phyloP scores from a whole-genome alignment of 441 rosid genomes.

The Biscutella laevigata region DNA sequence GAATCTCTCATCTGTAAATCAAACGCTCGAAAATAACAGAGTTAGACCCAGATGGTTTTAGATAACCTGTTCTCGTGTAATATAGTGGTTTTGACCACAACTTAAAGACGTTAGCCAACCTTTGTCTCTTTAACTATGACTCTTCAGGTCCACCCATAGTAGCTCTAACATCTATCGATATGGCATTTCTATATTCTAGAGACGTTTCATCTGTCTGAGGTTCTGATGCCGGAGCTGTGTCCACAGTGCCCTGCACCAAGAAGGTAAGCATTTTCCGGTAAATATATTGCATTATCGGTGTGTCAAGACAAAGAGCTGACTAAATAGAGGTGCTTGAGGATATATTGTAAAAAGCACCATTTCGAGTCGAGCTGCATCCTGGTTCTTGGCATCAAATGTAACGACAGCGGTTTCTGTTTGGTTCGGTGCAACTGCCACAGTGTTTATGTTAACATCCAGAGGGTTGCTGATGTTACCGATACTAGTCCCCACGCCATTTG shows the following conservation, averaged over 20 bases:
- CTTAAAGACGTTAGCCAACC: slow-evolving; percentile 4
- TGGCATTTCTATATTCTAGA: slow-evolving; percentile 30
- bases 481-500: slow-evolving; percentile 11
- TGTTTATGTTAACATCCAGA: slow-evolving; percentile 12
- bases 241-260: slow-evolving; percentile 38
- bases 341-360: slow-evolving; percentile 34
- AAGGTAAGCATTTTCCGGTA: neutral
- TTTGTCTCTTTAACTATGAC: slow-evolving; percentile 15
- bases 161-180: slow-evolving; percentile 31
- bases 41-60: slow-evolving; percentile 5
- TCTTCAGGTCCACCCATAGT: slow-evolving; percentile 15
- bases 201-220: slow-evolving; percentile 33
- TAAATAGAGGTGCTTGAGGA: slow-evolving; percentile 3
- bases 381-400: slow-evolving; percentile 31
- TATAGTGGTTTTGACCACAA: slow-evolving; percentile 1
- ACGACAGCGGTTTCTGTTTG: slow-evolving; percentile 34
- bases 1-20: slow-evolving; percentile 21
- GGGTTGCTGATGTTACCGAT: slow-evolving; percentile 15
- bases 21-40: neutral
- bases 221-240: slow-evolving; percentile 28
- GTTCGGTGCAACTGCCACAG: slow-evolving; percentile 26
- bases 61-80: slow-evolving; percentile 1
- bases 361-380: slow-evolving; percentile 29
- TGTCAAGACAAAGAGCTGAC: neutral
- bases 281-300: slow-evolving; percentile 2